phyloP scores from a whole-genome alignment of 768 basidiomycete genomes.

The Lentinula detonsa region DNA sequence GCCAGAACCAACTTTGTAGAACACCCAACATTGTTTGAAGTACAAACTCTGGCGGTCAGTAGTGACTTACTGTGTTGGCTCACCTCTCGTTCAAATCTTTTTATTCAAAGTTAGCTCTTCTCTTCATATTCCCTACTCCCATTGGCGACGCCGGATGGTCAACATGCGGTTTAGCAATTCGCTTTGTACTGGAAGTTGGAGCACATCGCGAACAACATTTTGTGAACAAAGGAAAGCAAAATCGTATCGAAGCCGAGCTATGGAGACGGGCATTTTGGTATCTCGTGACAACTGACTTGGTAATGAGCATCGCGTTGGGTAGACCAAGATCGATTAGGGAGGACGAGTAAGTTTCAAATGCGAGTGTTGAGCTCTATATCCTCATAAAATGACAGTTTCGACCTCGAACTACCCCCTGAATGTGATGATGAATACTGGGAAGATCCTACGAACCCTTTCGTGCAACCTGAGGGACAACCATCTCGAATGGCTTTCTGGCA shows the following conservation, averaged over 20 bases:
- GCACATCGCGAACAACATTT: conserved; percentile 32
- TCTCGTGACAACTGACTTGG: conserved; percentile 1
- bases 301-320: conserved; percentile 29
- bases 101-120: conserved; percentile 14
- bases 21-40: conserved; percentile 27
- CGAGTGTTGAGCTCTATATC: neutral
- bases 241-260: conserved; percentile 2
- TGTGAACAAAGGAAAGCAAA: neutral
- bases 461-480: conserved; percentile 4
- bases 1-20: conserved; percentile 25
- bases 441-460: neutral
- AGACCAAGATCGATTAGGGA: conserved; percentile 42
- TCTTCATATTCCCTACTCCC: conserved; percentile 22
- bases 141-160: conserved; percentile 24
- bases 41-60: conserved; percentile 28
- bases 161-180: conserved; percentile 29
- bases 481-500: neutral
- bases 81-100: neutral
- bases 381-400: conserved; percentile 20
- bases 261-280: conserved; percentile 11
- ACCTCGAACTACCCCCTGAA: conserved; percentile 41
- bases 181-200: conserved; percentile 35
- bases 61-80: conserved; percentile 16
- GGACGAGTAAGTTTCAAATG: conserved; percentile 20
- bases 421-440: conserved; percentile 42